phyloP scores from a whole-genome alignment of 2,329 filamentous ascomycete genomes.

The Fusarium denticulatum region DNA sequence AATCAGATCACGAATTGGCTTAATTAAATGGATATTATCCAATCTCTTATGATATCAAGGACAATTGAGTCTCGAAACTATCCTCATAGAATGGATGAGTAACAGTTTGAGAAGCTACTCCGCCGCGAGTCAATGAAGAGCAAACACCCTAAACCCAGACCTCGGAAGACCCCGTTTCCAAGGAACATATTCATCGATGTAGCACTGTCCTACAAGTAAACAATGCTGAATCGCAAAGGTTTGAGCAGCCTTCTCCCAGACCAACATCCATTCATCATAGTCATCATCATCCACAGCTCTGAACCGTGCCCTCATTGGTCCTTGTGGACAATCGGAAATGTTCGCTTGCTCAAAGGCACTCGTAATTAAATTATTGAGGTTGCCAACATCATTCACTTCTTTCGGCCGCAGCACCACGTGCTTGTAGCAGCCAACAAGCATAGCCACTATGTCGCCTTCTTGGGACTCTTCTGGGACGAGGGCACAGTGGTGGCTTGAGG shows the following conservation, averaged over 20 bases:
- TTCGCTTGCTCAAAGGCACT: background rate
- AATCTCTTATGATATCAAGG: too few species aligned
- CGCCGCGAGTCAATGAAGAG: too few species aligned
- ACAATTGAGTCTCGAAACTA: too few species aligned
- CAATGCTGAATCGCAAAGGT: background rate
- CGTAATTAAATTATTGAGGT: background rate
- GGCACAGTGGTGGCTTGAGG: background rate
- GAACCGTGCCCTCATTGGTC: background rate
- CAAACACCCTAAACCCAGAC: background rate
- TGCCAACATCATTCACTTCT: background rate
- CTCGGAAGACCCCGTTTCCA: background rate
- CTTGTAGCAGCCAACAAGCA: background rate
- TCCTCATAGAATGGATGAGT: too few species aligned
- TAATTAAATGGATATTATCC: too few species aligned
- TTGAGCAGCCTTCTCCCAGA: background rate
- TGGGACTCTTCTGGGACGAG: background rate
- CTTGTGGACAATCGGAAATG: background rate
- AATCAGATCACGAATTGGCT: accelerated
- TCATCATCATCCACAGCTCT: background rate
- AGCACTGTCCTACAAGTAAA: background rate
- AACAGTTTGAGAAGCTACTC: too few species aligned
- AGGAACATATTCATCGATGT: background rate
- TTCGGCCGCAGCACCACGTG: accelerated
- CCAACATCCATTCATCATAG: background rate
- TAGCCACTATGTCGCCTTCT: background rate